Evolutionary conservation across 2,329 filamentous ascomycete species (phyloP).

Genomic region (Chaetoscypha palmicola): DNA sequence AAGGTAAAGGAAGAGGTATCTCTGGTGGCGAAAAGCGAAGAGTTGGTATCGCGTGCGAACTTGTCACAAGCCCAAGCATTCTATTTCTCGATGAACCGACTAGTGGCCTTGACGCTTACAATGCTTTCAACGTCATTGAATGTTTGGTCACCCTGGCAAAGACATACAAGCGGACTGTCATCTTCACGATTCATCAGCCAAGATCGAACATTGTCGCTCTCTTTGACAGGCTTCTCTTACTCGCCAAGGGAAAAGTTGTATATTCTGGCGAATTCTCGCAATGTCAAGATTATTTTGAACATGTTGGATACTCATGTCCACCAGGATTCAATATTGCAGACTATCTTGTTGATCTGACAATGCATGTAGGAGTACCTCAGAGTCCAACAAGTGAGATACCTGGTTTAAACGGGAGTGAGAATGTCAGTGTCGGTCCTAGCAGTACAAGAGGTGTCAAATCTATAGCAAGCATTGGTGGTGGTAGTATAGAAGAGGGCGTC

Average conservation of each 20-base stretch:
- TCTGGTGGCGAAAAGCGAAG: conserved; percentile 95
- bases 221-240: conserved; percentile 86
- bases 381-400: conserved; percentile 48
- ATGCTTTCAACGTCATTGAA: conserved; percentile 96
- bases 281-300: conserved; percentile 89
- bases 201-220: conserved; percentile 96
- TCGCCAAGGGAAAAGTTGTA: conserved; percentile 83
- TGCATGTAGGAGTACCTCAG: conserved; percentile 70
- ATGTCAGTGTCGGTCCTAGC: conserved; percentile 67
- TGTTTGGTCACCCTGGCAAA: conserved; percentile 92
- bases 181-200: conserved; percentile 97
- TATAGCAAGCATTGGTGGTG: conserved; percentile 73
- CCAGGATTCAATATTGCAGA: conserved; percentile 98
- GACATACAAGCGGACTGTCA: conserved; percentile 91
- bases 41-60: conserved; percentile 93
- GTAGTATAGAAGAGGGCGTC: conserved; percentile 57
- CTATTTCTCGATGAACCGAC: conserved; percentile 96
- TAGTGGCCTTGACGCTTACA: conserved; percentile 91
- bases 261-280: conserved; percentile 86
- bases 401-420: conserved; percentile 57
- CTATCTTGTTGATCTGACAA: conserved; percentile 93
- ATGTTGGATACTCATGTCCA: conserved; percentile 85
- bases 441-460: conserved; percentile 87
- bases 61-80: conserved; percentile 95
- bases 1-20: conserved; percentile 88